phyloP scores from a whole-genome alignment of 2,329 filamentous ascomycete genomes.

The Talaromyces sp. region DNA sequence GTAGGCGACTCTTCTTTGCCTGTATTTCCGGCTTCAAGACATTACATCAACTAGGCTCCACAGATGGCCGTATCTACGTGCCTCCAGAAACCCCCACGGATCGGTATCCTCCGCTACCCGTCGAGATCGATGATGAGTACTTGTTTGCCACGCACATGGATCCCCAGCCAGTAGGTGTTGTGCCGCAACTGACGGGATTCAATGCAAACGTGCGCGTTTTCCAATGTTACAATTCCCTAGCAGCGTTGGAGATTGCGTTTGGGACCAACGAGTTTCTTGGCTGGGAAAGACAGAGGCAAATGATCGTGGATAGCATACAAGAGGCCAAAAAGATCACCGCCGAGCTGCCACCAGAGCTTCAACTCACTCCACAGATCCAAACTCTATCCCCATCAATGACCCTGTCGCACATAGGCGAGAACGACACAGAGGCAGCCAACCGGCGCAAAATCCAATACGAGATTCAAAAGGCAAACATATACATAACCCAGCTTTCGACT shows the following conservation, averaged over 20 bases:
- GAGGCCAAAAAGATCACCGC: slow-evolving; percentile 64
- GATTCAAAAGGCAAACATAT: slow-evolving; percentile 88
- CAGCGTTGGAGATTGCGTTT: slow-evolving; percentile 76
- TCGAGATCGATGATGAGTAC: slow-evolving; percentile 78
- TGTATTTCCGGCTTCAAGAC: slow-evolving; percentile 71
- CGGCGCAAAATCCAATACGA: slow-evolving; percentile 61
- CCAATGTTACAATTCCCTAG: slow-evolving; percentile 69
- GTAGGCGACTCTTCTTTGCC: slow-evolving; percentile 69
- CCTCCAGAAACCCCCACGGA: slow-evolving; percentile 69
- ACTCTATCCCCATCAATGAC: slow-evolving; percentile 24
- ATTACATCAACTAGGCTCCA: slow-evolving; percentile 69
- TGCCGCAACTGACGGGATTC: slow-evolving; percentile 73
- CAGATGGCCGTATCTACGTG: slow-evolving; percentile 66
- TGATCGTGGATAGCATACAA: slow-evolving; percentile 65
- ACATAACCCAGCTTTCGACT: slow-evolving; percentile 72
- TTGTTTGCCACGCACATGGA: slow-evolving; percentile 67
- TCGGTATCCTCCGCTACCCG: slow-evolving; percentile 71
- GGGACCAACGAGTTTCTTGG: slow-evolving; percentile 69
- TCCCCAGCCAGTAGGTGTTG: slow-evolving; percentile 59
- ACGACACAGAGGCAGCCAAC: slow-evolving; percentile 10
- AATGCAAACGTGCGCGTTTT: slow-evolving; percentile 74
- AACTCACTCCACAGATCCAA: slow-evolving; percentile 42
- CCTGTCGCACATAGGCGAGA: slow-evolving; percentile 4
- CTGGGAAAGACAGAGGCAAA: slow-evolving; percentile 69
- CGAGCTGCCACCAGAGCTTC: slow-evolving; percentile 63